Conservation (phyloP, 2,329 filamentous ascomycete genomes). For the Acephala macrosclerotiorum region DNA sequence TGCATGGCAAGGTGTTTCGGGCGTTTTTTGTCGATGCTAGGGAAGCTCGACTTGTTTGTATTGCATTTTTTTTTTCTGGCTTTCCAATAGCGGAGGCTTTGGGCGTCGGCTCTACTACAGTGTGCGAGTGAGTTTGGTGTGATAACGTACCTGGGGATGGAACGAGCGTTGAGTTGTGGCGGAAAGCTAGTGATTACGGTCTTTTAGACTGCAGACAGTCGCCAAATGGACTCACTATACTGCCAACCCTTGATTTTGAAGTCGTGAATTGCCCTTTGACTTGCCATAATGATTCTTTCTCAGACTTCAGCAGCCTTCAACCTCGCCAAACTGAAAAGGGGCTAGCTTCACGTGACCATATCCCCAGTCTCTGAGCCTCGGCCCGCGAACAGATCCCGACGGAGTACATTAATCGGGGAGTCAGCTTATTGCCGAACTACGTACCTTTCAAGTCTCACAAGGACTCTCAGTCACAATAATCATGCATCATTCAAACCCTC, state of each 20-base stretch:
- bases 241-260: background rate
- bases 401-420: too few relatives aligned
- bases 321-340: slow-evolving; percentile 7
- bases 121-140: background rate
- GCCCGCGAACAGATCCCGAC: too few relatives aligned
- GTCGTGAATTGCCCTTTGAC: background rate
- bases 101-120: background rate
- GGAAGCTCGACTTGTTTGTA: slow-evolving; percentile 27
- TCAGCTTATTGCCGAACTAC: background rate
- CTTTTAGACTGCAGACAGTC: background rate
- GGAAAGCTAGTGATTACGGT: background rate
- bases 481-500: too few relatives aligned
- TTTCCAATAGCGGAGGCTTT: background rate
- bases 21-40: slow-evolving; percentile 17
- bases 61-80: slow-evolving; percentile 20
- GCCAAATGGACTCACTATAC: background rate
- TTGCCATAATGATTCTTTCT: background rate
- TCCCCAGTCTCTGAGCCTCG: too few relatives aligned
- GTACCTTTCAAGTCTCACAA: too few relatives aligned
- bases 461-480: too few relatives aligned
- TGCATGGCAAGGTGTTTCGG: slow-evolving; percentile 37
- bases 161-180: slow-evolving; percentile 5
- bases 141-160: background rate
- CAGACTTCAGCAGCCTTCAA: background rate
- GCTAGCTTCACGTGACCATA: background rate